Conservation (phyloP, 2,329 filamentous ascomycete species). For the Botrytis fabae region DNA sequence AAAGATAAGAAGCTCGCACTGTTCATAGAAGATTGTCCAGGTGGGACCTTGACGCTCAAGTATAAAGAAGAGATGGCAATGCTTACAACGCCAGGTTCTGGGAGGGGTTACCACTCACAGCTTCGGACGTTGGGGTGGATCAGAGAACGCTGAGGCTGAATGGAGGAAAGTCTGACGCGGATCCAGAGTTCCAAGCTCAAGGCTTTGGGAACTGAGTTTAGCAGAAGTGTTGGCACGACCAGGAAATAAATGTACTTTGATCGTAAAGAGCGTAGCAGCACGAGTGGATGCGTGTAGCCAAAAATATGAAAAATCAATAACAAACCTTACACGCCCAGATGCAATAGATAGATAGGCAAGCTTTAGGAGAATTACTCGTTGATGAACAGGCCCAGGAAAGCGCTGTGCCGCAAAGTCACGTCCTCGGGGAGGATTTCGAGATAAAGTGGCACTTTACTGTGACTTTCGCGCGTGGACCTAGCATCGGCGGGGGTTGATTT, state of each 20-base stretch:
- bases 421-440: conserved; percentile 3
- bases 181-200: conserved; percentile 8
- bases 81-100: conserved; percentile 24
- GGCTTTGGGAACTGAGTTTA: neutral
- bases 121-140: conserved; percentile 21
- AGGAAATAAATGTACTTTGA: neutral
- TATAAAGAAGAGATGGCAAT: conserved; percentile 19
- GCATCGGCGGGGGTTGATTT: conserved; percentile 11
- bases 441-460: neutral
- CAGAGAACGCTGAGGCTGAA: conserved; percentile 16
- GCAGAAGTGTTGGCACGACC: conserved; percentile 16
- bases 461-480: conserved; percentile 13
- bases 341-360: neutral
- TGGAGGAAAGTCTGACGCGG: conserved; percentile 12
- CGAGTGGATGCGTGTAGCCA: conserved; percentile 20
- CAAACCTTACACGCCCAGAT: conserved; percentile 2
- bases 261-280: conserved; percentile 16
- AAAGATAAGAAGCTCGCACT: conserved; percentile 14
- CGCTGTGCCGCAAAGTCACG: conserved; percentile 22
- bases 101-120: conserved; percentile 19
- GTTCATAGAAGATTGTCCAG: neutral
- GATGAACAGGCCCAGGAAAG: neutral
- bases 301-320: conserved; percentile 16
- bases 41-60: conserved; percentile 10
- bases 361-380: neutral